phyloP scores from a whole-genome alignment of 768 basidiomycete genomes.

The Russula dissimulans region DNA sequence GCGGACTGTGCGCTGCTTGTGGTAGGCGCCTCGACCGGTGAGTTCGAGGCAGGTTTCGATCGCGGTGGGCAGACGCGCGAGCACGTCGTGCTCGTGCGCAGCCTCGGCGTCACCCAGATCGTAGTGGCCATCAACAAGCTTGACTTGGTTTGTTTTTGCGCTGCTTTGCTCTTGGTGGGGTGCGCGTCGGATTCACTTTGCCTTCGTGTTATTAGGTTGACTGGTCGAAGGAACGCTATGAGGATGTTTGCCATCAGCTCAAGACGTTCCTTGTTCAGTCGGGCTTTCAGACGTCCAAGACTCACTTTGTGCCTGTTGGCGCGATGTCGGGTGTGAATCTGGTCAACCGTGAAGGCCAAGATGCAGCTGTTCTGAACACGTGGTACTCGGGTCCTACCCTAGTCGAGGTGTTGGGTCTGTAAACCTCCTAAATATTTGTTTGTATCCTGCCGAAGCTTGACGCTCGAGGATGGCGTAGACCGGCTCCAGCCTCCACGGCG shows the following conservation, averaged over 20 bases:
- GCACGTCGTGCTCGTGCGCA: slow-evolving; percentile 84
- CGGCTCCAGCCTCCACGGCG: slow-evolving; percentile 70
- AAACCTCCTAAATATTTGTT: background rate
- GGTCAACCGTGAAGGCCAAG: slow-evolving; percentile 38
- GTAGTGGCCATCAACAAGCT: slow-evolving; percentile 94
- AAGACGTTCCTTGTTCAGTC: slow-evolving; percentile 79
- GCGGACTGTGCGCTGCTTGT: slow-evolving; percentile 93
- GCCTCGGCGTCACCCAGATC: slow-evolving; percentile 85
- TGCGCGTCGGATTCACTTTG: background rate
- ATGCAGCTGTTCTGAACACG: slow-evolving; percentile 36
- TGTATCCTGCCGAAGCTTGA: background rate
- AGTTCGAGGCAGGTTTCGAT: slow-evolving; percentile 94
- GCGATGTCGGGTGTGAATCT: slow-evolving; percentile 90
- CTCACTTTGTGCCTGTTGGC: slow-evolving; percentile 78
- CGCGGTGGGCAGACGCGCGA: slow-evolving; percentile 93
- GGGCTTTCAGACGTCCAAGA: slow-evolving; percentile 74
- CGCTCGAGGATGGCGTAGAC: slow-evolving; percentile 38
- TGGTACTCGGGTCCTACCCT: slow-evolving; percentile 90
- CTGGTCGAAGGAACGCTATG: slow-evolving; percentile 77
- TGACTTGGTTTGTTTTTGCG: slow-evolving; percentile 54
- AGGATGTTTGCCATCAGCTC: slow-evolving; percentile 68
- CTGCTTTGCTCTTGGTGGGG: background rate
- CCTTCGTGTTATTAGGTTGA: slow-evolving; percentile 48
- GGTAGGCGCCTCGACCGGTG: slow-evolving; percentile 81
- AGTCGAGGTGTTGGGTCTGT: slow-evolving; percentile 69